Evolutionary conservation across 108 stramenopile species (phyloP), one percentile per base, ranked within the genome.

Genomic region (Nannochloropsis oceanica): DNA sequence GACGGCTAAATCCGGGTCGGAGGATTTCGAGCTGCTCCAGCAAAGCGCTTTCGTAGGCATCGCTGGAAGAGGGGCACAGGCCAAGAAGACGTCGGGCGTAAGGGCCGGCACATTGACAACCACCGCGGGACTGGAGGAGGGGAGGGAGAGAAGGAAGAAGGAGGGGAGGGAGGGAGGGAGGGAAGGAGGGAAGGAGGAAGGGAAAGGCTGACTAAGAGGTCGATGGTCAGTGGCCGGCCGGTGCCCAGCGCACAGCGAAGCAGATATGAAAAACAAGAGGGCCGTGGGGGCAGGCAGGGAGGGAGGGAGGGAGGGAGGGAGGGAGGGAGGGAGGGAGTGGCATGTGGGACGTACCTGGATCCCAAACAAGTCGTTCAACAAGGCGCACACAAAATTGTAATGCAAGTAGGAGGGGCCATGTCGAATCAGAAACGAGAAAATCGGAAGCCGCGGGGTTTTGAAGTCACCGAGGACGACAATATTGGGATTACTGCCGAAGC

Each of bases 351-450:
- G 18, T 73, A 73, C 59, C 92, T 99, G 99, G 80, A 99, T 96
- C 8, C 99, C 99, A 88, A 98, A 99, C 13, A 99, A 88, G 92
- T 99, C 99, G 87, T 97, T 97, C 42, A 98, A 91, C 34, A 98
- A 88, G 27, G 96, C 96, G 80, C 95, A 96, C 46, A 98, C 99
- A 84, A 96, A 98, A 84, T 97, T 96, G 90, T 95, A 98, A 86
- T 99, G 99, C 43, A 99, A 89, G 91, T 94, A 96, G 44, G 95
- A 27, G 0, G 84, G 24, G 2, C 34, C 44, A 27, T 27, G 25
- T 43, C 79, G 81, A 14, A 91, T 93, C 93, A 88, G 95, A 85
- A 85, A 98, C 80, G 84, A 96, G 90, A 84, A 94, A 79, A 92
- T 97, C 91, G 84, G 97, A 92, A 83, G 93, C 91, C 81, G 93